Evolutionary conservation across 345 rosid species (phyloP).

Genomic region (Salix brachista): DNA sequence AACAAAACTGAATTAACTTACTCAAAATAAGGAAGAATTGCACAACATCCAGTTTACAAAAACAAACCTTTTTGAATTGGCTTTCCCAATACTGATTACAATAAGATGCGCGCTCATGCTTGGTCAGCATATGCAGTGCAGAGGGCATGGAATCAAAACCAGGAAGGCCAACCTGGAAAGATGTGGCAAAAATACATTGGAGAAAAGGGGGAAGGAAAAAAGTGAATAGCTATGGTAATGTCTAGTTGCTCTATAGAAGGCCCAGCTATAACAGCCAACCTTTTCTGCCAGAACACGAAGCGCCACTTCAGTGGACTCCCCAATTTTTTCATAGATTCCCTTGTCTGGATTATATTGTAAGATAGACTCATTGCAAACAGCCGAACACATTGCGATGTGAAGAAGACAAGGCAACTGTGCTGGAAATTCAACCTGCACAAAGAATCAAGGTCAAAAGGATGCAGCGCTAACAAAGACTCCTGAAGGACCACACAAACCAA

Average conservation of each 20-base stretch:
- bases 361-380: conserved; percentile 91
- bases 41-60: conserved; percentile 8
- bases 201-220: not conserved
- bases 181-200: conserved; percentile 11
- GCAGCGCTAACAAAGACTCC: not conserved
- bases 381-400: conserved; percentile 89
- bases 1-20: too few relatives aligned
- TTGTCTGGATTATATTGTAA: conserved; percentile 96
- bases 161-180: conserved; percentile 94
- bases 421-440: conserved; percentile 80
- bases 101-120: conserved; percentile 96
- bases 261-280: conserved; percentile 43
- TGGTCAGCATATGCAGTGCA: conserved; percentile 83
- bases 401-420: conserved; percentile 95
- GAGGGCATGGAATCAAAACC: conserved; percentile 99
- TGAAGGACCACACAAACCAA: not conserved
- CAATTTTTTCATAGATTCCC: conserved; percentile 84
- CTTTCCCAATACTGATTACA: conserved; percentile 97
- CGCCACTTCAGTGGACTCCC: conserved; percentile 99
- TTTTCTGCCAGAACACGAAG: conserved; percentile 90
- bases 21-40: not conserved
- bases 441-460: conserved; percentile 16
- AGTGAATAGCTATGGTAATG: not conserved
- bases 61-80: conserved; percentile 83
- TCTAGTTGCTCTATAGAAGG: not conserved